phyloP scores from a whole-genome alignment of 192 early-diverging fungal species.

The Dissophora ornata region DNA sequence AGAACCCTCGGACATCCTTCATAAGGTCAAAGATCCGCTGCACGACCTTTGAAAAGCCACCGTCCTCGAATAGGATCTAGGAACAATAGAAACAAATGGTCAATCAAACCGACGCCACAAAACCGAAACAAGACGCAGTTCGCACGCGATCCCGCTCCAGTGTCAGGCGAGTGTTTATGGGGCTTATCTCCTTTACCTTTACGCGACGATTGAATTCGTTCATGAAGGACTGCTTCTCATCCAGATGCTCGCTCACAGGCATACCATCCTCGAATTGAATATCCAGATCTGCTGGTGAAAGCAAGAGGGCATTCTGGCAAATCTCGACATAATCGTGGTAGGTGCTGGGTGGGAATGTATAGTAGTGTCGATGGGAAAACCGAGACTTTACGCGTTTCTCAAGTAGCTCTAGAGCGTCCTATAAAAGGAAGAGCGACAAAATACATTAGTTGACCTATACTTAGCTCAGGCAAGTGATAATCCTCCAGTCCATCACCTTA shows the following conservation, averaged over 20 bases:
- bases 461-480: too few species aligned
- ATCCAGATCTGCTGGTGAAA: slow-evolving; percentile 38
- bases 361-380: slow-evolving; percentile 89
- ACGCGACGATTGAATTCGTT: slow-evolving; percentile 55
- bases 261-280: slow-evolving; percentile 18
- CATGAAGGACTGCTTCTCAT: slow-evolving; percentile 62
- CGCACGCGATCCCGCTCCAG: too few species aligned
- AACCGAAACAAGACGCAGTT: too few species aligned
- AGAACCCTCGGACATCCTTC: slow-evolving; percentile 66
- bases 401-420: slow-evolving; percentile 86
- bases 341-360: slow-evolving; percentile 67
- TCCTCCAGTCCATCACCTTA: too few species aligned
- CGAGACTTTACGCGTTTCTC: slow-evolving; percentile 96
- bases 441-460: too few species aligned
- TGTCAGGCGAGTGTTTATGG: too few species aligned
- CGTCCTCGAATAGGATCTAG: slow-evolving; percentile 60
- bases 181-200: slow-evolving; percentile 11
- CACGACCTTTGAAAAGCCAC: slow-evolving; percentile 54
- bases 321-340: slow-evolving; percentile 71
- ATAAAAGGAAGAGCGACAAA: too few species aligned
- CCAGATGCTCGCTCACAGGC: slow-evolving; percentile 4
- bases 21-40: slow-evolving; percentile 68
- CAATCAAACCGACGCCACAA: not conserved
- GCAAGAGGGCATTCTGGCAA: slow-evolving; percentile 60
- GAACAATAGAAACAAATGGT: not conserved